A percentile compares a stretch with the other conserved stretches of the same genome.
These are phyloP conservation scores for Fusarium denticulatum DNA, from an alignment of 2,329 filamentous ascomycete species.

Conservation along the genomic window DNA sequence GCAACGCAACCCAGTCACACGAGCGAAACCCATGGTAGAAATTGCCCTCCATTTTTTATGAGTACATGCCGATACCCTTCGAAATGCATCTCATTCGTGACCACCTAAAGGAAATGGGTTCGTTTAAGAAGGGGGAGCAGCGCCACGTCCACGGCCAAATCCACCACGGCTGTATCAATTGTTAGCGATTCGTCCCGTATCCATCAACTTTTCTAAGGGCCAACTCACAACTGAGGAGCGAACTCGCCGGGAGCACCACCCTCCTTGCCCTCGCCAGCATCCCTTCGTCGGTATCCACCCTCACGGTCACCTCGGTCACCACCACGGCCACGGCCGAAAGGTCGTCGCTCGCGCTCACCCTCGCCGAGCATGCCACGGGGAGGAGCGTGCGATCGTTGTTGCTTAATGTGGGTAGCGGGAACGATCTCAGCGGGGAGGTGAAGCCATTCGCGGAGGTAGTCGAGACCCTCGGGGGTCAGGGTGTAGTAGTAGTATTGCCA, in stretches of 20 bases:
- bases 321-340: slow-evolving; percentile 82
- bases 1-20: slow-evolving; percentile 51
- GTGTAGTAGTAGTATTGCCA: slow-evolving; percentile 99
- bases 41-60: slow-evolving; percentile 56
- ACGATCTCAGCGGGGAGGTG: slow-evolving; percentile 99
- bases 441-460: slow-evolving; percentile 99
- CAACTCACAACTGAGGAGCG: slow-evolving; percentile 84
- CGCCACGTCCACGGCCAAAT: slow-evolving; percentile 87
- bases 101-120: slow-evolving; percentile 54
- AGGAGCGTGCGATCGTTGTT: slow-evolving; percentile 97
- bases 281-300: slow-evolving; percentile 92
- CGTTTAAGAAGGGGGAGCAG: slow-evolving; percentile 73
- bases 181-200: slow-evolving; percentile 48
- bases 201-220: not conserved
- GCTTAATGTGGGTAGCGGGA: slow-evolving; percentile 99
- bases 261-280: slow-evolving; percentile 88
- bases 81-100: slow-evolving; percentile 57
- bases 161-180: slow-evolving; percentile 75
- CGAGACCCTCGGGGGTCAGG: slow-evolving; percentile 98
- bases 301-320: slow-evolving; percentile 82
- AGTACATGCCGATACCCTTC: slow-evolving; percentile 60
- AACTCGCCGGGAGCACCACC: slow-evolving; percentile 92
- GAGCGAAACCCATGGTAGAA: slow-evolving; percentile 53
- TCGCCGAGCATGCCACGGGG: slow-evolving; percentile 99
- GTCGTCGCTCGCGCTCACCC: slow-evolving; percentile 80